A percentile compares a stretch with the other conserved stretches of the same genome.
These are phyloP conservation scores for Venturiaceae sp. DNA, from an alignment of 2,329 filamentous ascomycete species.

Conservation along the genomic window DNA sequence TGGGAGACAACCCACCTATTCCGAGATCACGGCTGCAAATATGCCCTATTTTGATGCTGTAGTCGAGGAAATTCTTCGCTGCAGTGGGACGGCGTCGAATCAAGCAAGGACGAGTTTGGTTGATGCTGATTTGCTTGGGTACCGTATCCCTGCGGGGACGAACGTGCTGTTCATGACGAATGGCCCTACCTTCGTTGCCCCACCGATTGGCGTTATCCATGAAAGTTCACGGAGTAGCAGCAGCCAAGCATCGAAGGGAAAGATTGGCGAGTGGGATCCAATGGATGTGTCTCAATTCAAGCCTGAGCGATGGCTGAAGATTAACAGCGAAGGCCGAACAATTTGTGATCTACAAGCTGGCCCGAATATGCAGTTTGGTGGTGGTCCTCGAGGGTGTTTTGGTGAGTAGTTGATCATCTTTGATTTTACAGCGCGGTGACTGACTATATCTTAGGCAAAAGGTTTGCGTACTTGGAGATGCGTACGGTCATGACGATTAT, in stretches of 20 bases:
- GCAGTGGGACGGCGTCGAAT: constrained; percentile 15
- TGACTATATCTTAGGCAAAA: too few relatives aligned
- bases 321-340: constrained; percentile 14
- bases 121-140: constrained; percentile 30
- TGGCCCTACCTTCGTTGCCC: constrained; percentile 12
- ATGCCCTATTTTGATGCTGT: constrained; percentile 33
- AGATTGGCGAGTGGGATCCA: constrained; percentile 17
- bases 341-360: constrained; percentile 16
- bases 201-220: constrained; percentile 16
- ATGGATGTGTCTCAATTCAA: constrained; percentile 22
- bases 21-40: constrained; percentile 20
- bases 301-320: constrained; percentile 30
- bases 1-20: constrained; percentile 17
- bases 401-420: too few relatives aligned
- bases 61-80: constrained; percentile 31
- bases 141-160: constrained; percentile 26
- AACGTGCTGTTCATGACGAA: constrained; percentile 19
- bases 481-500: too few relatives aligned
- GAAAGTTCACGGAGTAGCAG: constrained; percentile 19
- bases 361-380: constrained; percentile 17
- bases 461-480: too few relatives aligned
- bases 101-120: constrained; percentile 19
- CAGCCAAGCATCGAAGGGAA: constrained; percentile 18
- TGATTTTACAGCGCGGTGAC: too few relatives aligned
- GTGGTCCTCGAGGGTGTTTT: constrained; percentile 16